These are phyloP conservation scores for Abortiporus biennis DNA, from an alignment of 1,284 basidiomycete genomes.

Conservation along the genomic window DNA sequence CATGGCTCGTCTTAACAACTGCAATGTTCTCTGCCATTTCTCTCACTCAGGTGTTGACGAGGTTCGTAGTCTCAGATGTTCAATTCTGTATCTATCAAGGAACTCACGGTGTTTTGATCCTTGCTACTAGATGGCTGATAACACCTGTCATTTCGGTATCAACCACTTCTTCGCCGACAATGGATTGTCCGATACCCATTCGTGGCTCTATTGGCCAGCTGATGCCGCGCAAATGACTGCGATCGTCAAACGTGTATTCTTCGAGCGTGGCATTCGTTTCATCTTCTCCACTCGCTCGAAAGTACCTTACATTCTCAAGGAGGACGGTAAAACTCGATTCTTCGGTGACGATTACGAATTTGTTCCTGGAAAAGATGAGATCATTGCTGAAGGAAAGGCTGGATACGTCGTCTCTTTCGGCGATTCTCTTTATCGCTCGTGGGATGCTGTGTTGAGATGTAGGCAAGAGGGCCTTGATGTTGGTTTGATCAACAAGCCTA, in stretches of 20 bases:
- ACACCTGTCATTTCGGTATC: slow-evolving; percentile 80
- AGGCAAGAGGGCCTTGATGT: slow-evolving; percentile 70
- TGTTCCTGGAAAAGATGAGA: slow-evolving; percentile 76
- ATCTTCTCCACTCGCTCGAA: slow-evolving; percentile 84
- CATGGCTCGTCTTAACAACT: slow-evolving; percentile 84
- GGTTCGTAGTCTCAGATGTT: slow-evolving; percentile 53
- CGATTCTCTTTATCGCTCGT: slow-evolving; percentile 77
- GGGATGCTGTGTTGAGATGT: slow-evolving; percentile 72
- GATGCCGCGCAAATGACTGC: slow-evolving; percentile 78
- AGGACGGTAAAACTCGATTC: slow-evolving; percentile 59
- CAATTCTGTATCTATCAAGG: slow-evolving; percentile 32
- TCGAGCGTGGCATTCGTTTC: slow-evolving; percentile 74
- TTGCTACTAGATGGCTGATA: slow-evolving; percentile 64
- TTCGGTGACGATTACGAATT: slow-evolving; percentile 74
- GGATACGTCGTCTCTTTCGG: slow-evolving; percentile 79
- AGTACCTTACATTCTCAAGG: slow-evolving; percentile 79
- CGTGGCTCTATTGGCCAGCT: slow-evolving; percentile 82
- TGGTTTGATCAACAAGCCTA: slow-evolving; percentile 80
- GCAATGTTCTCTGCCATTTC: slow-evolving; percentile 83
- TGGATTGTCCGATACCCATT: slow-evolving; percentile 70
- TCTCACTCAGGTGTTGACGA: slow-evolving; percentile 63
- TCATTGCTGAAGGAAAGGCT: slow-evolving; percentile 60
- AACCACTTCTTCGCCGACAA: slow-evolving; percentile 87
- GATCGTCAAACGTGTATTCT: slow-evolving; percentile 72
- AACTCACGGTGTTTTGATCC: neutral